Conservation (phyloP, 257 asterid genomes). For the Nicotiana paniculata region DNA sequence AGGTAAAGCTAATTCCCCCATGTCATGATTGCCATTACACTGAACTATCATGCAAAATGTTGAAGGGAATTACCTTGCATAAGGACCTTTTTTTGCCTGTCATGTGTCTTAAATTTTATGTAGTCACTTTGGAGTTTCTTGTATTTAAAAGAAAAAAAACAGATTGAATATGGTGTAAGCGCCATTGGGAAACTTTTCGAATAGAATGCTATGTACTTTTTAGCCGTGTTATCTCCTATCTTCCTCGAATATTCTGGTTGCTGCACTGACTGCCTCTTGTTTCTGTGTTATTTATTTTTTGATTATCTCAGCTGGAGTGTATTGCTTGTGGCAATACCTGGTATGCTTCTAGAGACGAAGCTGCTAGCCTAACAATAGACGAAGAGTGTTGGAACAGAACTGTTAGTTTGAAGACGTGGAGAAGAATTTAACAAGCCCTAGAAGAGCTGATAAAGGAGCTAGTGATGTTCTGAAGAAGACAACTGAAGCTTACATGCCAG, state of each 20-base stretch:
- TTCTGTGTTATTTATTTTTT: not conserved
- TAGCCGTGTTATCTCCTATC: not conserved
- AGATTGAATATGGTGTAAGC: not conserved
- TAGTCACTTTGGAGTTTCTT: not conserved
- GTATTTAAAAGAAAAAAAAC: not conserved
- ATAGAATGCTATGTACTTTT: not conserved
- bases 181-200: not conserved
- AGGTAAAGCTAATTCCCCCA: not conserved
- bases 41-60: not conserved
- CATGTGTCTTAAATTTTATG: not conserved
- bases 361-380: slow-evolving; percentile 55
- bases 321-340: slow-evolving; percentile 63
- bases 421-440: slow-evolving; percentile 60
- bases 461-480: slow-evolving; percentile 41
- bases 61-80: not conserved
- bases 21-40: not conserved
- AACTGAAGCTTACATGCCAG: slow-evolving; percentile 38
- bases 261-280: not conserved
- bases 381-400: slow-evolving; percentile 45
- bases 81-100: not conserved
- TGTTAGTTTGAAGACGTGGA: slow-evolving; percentile 55
- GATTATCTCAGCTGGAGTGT: slow-evolving; percentile 63
- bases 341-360: slow-evolving; percentile 81
- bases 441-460: slow-evolving; percentile 28
- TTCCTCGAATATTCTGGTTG: not conserved